Base-by-base conservation (phyloP, 495 filamentous ascomycete genomes). In the Sphaerosporella brunnea region DNA sequence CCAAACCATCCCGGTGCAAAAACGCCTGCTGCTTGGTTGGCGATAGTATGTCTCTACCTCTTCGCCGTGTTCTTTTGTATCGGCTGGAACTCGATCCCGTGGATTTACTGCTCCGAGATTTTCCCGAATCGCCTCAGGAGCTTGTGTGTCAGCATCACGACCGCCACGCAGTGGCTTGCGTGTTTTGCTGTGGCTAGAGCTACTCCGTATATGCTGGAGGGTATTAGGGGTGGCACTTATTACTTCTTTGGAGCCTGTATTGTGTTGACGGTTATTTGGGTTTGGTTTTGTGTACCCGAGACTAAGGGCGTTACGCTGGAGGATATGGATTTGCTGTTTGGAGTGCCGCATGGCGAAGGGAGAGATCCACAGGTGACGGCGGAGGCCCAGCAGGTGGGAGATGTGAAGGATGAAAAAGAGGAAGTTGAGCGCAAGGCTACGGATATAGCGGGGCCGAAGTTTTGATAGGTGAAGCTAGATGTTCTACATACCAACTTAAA, bases 1-100 rank as follows among this genome's bases (percentile, higher is more conserved):
- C 67, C n/a, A 63, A 63, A 0, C 56, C 30, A 1, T 54, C 56
- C n/a, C 24, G 63, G 32, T 46, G 53, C 9, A 45, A 65, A 28
- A 44, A 65, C 51, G 38, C 21, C 45, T 7, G 66, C 3, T 71
- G 71, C 38, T 62, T 66, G 36, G 76, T 68, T 26, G 15, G 77
- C 73, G 13, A 71, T 81, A 48, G 73, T 71, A 23, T 74, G 77
- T 71, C 78, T 82, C 43, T 82, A 75, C 51, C 28, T 82, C 35
- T 76, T 70, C 0, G 77, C 75, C 2, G 61, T 72, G 13, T 77
- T 79, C 1, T 84, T 80, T 23, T 54, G 49, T 3, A 51, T 54
- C 34, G 52, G 80, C 40, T 84, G 79, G 77, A 82, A 82, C 56
- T 71, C 67, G 3, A 80, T 82, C 67, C 80, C 81, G 54, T 86